Evolutionary conservation across 2,329 filamentous ascomycete species (phyloP), one percentile per base, ranked within the genome.

Genomic region (Periconia sp.): DNA sequence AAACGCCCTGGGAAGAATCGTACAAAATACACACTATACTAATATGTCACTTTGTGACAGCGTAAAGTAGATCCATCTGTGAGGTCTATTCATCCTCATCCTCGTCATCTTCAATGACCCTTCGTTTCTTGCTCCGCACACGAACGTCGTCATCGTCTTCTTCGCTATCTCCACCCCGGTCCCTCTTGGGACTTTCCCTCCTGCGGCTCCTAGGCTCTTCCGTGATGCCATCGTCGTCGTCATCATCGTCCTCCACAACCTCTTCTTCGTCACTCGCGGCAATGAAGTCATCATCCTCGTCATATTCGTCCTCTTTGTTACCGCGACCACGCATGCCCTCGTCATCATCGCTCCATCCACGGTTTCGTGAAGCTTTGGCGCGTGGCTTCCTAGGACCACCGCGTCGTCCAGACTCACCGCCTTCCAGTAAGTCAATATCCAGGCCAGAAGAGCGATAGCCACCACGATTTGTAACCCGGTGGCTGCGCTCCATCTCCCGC

Each of bases 271-370:
- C 89, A 63, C 87, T 91, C 3, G 80, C 81, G 3, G 88, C 90
- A 52, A 93, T 82, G 69, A 93, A 93, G 53, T 88, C 90, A 65
- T 93, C 90, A 33, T 88, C 88, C 68, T 88, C 82, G 57, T 92
- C 89, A 68, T 93, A 93, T 62, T 91, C 88, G 59, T 92, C 88
- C 55, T 87, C 82, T 49, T 84, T 82, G 31, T 81, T 81, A 37
- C 82, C 81, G 15, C 85, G 84, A 35, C 61, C 58, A 9, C 60
- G 60, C 18, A 86, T 79, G 54, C 90, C 88, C 61, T 91, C 88
- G 63, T 37, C 33, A 64, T 92, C 89, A 56, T 91, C 89, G 61
- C 90, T 89, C 54, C 77, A 81, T 55, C 79, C 77, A 47, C 74
- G 74, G 56, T 77, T 68, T 35, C 74, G 65, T 23, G 74, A 67